Base-by-base conservation (phyloP, 1,284 basidiomycete genomes). In the Heterobasidion annosum region DNA sequence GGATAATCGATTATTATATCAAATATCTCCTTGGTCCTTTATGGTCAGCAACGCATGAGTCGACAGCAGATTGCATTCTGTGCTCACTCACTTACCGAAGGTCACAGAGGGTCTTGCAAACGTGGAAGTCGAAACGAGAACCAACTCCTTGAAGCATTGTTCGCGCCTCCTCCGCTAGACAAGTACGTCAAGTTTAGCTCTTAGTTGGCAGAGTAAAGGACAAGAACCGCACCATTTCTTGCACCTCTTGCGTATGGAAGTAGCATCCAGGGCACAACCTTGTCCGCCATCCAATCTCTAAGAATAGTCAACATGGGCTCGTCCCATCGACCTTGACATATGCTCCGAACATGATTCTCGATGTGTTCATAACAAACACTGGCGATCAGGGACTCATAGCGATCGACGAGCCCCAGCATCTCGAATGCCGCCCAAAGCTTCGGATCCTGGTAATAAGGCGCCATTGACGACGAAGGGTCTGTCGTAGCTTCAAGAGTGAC, bases 1-100 rank as follows among this genome's bases (percentile, higher is more conserved):
- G 97, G 95, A 62, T 85, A 97, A 63, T 94, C 90, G 49, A 96
- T 85, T 56, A 99, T 95, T 55, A 99, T 96, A 60, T 97, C 93
- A 64, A 97, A 98, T 16, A 99, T 85, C 69, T 98, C 93, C 51
- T 76, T 76, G 0, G 87, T 92, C 45, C 93, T 94, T 32, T 1
- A 43, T 48, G 3, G 46, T 48, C 40, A 43, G 40, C 5, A 34
- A 10, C 45, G 25, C 35, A 51, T 25, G 15, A 13, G 34, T 42
- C n/a, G 49, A 25, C 33, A 4, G 25, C 25, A 25, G 25, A 25
- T 4, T 25, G 25, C 25, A 19, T 33, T 19, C 44, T 1, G 44
- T 18, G 54, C 42, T 42, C n/a, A 33, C 47, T 35, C 48, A 72
- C 80, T 33, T 58, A 92, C 92, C 93, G 75, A 48, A 95, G 71